Percentiles rank a stretch among this genome's conserved stretches.
phyloP scores from a whole-genome alignment of 805 yeast genomes.

The Metschnikowia rubicola region DNA sequence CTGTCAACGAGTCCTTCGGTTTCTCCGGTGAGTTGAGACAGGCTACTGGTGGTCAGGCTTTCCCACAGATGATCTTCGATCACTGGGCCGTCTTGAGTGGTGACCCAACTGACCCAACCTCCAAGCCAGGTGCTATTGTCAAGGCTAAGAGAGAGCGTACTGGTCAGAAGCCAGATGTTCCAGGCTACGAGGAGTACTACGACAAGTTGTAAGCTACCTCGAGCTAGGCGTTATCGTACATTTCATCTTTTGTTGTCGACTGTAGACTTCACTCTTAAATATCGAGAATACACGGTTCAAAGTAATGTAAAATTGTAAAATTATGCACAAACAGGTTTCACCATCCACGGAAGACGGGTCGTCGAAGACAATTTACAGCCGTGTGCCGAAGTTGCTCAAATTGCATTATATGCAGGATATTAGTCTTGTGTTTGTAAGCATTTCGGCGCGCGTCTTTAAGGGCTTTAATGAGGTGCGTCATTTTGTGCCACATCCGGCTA shows the following conservation, averaged over 20 bases:
- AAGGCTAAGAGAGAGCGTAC: slow-evolving; percentile 80
- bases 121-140: slow-evolving; percentile 62
- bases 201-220: slow-evolving; percentile 64
- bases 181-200: slow-evolving; percentile 99
- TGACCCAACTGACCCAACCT: slow-evolving; percentile 83
- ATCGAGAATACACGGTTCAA: slow-evolving; percentile 14
- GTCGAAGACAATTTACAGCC: not conserved
- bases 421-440: not conserved
- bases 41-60: slow-evolving; percentile 99
- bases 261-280: slow-evolving; percentile 10
- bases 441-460: not conserved
- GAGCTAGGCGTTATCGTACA: slow-evolving; percentile 10
- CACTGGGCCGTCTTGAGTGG: slow-evolving; percentile 93
- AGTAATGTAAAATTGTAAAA: not conserved
- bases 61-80: slow-evolving; percentile 99
- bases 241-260: slow-evolving; percentile 14
- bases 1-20: slow-evolving; percentile 99
- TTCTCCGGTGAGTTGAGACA: slow-evolving; percentile 99
- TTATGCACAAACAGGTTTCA: not conserved
- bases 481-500: slow-evolving; percentile 1
- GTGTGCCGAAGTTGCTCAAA: not conserved
- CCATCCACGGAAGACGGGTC: no score
- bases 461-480: slow-evolving; percentile 6
- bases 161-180: slow-evolving; percentile 95
- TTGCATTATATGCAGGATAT: slow-evolving; percentile 1